Base-by-base conservation (phyloP, 768 basidiomycete species). In the Mycena indigotica region DNA sequence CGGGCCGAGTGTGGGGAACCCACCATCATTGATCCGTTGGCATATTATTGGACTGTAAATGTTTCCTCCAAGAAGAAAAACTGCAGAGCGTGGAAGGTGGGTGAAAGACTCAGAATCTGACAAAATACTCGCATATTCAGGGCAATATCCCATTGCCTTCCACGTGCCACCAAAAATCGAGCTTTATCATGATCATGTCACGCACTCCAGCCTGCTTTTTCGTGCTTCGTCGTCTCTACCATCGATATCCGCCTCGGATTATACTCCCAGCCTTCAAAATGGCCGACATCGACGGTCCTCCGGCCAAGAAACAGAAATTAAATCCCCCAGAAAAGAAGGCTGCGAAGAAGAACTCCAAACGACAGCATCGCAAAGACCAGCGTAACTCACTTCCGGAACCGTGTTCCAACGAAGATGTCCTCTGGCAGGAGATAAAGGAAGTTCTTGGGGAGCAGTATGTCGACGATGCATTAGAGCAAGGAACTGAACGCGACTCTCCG, bases 361-460 rank as follows among this genome's bases (percentile, higher is more conserved):
- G 62, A 32, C 60, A 69, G 2, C 67, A 70, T 65, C 57, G 67
- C 61, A 61, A 65, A 57, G 66, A 73, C 67, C 71, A 78, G 72
- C 74, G 76, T 62, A 67, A 77, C 40, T 69, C 70, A 29, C 63
- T 80, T 2, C 83, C 85, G 1, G 91, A 91, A 48, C 76, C 82
- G 0, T 88, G 81, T 65, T 88, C 91, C 2, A 63, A 82, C 16
- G 89, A 87, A 23, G 91, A 94, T 65, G 88, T 95, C 12, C 73
- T 91, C 26, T 85, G 82, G 72, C 82, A 78, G 49, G 93, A 97
- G 56, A 80, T 95, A 23, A 67, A 82, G 28, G 77, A 75, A 2
- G 75, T 94, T 3, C 74, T 97, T 2, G 93, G 92, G 2, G 53
- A 73, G 44, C 82, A 84, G 16, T 73, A 73, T 6, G 84, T 88